phyloP scores from a whole-genome alignment of 2,329 filamentous ascomycete genomes.

The Arachnomyces sp. region DNA sequence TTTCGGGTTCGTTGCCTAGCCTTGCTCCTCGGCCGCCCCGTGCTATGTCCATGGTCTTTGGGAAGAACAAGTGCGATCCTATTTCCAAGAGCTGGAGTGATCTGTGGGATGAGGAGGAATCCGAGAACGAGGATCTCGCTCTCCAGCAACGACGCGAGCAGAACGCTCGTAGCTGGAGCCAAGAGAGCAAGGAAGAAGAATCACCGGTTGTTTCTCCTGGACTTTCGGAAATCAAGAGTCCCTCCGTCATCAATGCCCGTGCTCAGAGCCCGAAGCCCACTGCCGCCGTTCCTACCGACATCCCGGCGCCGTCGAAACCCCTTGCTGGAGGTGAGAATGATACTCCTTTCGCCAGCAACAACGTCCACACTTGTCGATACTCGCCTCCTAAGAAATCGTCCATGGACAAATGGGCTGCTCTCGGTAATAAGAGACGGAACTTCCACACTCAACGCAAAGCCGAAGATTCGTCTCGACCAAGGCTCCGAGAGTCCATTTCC shows the following conservation, averaged over 20 bases:
- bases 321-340: constrained; percentile 68
- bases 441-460: constrained; percentile 43
- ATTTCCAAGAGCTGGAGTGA: constrained; percentile 99
- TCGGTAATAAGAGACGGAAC: constrained; percentile 76
- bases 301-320: constrained; percentile 58
- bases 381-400: constrained; percentile 48
- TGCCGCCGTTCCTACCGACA: constrained; percentile 32
- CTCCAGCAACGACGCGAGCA: constrained; percentile 54
- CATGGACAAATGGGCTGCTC: constrained; percentile 79
- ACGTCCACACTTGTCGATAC: constrained; percentile 44
- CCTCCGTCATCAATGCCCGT: constrained; percentile 44
- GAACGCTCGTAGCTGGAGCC: constrained; percentile 72
- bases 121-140: constrained; percentile 53
- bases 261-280: constrained; percentile 33
- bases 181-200: constrained; percentile 55
- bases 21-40: constrained; percentile 54
- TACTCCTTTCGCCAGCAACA: constrained; percentile 28
- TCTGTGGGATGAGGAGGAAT: constrained; percentile 91
- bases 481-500: constrained; percentile 37
- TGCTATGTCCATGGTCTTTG: constrained; percentile 73
- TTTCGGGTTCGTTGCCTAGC: constrained; percentile 67
- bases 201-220: constrained; percentile 42
- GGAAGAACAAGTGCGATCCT: constrained; percentile 60
- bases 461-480: constrained; percentile 43
- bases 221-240: constrained; percentile 48